Evolutionary conservation across 75 land plant genomes (phyloP), one percentile per base, ranked within the genome.

Genomic region (Cunninghamia lanceolata): DNA sequence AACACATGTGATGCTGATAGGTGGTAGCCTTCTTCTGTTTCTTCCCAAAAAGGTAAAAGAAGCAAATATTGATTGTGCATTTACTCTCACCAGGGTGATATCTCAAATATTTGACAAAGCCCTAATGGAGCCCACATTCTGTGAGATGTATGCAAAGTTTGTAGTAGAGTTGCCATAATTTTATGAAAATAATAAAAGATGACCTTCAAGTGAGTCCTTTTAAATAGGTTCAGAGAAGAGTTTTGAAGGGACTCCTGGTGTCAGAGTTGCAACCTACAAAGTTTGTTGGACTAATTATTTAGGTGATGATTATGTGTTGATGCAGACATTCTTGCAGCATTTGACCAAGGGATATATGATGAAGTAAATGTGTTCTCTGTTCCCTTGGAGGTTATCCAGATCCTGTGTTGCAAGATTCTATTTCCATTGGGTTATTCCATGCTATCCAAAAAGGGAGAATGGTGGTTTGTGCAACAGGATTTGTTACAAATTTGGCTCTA

Each of bases 91-190:
- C 59, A 97, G 99, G 43, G 97, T 98, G 78, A 98, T 98, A 38
- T 96, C 99, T 28, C 99, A 98, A 87, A 98, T 98, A 42, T 98
- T 98, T 92, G 99, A 98, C 86, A 98, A 98, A 88, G 99, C 99
- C 84, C 52, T 98, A 32, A 95, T 89, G 93, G 99, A 98, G 85
- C 99, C 99, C 16, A 98, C 99, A 30, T 98, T 98, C 88, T 98
- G 99, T 91, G 99, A 98, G 88, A 98, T 96, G 99, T 98, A 98
- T 90, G 97, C 99, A 5, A 85, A 95, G 46, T 96, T 98, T 83
- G 91, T 99, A 63, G 87, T 63, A 34, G 97, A 86, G 9, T 85
- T 98, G 89, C 99, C 99, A 38, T 97, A 95, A 91, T 93, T 98
- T 66, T 82, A 68, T 80, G 99, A 92, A 82, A 90, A 91, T 34